Evolutionary conservation across 2,329 filamentous ascomycete genomes (phyloP).

Genomic region (Apiospora marii): DNA sequence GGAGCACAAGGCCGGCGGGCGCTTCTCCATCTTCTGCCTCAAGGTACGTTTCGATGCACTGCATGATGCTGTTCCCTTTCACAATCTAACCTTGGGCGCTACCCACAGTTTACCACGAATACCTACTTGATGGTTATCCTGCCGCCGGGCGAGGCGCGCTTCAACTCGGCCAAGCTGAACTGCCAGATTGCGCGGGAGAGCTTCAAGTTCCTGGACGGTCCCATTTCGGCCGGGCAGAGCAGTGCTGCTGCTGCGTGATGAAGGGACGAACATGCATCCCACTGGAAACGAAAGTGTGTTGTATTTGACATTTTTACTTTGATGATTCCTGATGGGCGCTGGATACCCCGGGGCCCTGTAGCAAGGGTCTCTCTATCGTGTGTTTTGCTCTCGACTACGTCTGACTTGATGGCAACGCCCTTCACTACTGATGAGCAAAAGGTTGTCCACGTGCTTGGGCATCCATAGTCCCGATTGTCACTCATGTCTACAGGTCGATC

Average conservation of each 20-base stretch:
- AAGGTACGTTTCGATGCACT: constrained; percentile 50
- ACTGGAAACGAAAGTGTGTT: not conserved
- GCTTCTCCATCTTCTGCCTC: constrained; percentile 93
- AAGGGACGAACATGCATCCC: not conserved
- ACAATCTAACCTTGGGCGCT: not conserved
- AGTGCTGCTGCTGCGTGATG: constrained; percentile 1
- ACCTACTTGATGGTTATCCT: constrained; percentile 94
- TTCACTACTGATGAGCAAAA: not conserved
- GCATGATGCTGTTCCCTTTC: not conserved
- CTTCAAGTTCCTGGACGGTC: constrained; percentile 74
- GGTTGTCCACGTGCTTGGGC: not conserved
- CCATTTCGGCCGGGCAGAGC: constrained; percentile 35
- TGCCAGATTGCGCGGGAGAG: constrained; percentile 85
- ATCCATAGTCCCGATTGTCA: not conserved
- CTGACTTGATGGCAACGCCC: not conserved
- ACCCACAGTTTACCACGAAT: constrained; percentile 80
- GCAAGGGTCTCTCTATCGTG: not conserved
- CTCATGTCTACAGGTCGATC: not conserved
- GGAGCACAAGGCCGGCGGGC: constrained; percentile 77
- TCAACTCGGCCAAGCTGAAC: constrained; percentile 90
- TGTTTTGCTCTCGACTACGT: not conserved
- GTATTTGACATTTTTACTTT: not conserved
- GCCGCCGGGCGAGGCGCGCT: constrained; percentile 88
- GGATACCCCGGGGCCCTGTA: constrained; percentile 5
- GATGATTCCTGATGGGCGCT: not conserved